Evolutionary conservation across 148 eudicot species (phyloP).

Genomic region (Silene latifolia): DNA sequence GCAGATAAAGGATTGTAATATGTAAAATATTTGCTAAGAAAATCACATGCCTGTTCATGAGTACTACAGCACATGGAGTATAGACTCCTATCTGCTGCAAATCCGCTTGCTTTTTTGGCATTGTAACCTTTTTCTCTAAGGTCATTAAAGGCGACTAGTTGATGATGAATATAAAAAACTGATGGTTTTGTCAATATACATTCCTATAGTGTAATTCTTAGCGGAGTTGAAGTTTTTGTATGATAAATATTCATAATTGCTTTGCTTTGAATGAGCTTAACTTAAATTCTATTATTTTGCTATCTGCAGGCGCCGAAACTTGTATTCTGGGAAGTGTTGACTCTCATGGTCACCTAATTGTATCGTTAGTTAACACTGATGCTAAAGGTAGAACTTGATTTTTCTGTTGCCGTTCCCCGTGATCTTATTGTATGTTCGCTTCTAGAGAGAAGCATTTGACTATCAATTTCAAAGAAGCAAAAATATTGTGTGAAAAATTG

Average conservation of each 20-base stretch:
- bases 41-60: too few relatives aligned
- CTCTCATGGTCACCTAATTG: constrained; percentile 65
- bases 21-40: too few relatives aligned
- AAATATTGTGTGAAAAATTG: too few relatives aligned
- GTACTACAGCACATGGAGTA: too few relatives aligned
- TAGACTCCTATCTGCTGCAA: too few relatives aligned
- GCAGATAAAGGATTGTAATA: too few relatives aligned
- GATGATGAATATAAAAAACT: not conserved
- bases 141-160: not conserved
- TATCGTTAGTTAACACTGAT: constrained; percentile 45
- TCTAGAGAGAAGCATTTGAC: not conserved
- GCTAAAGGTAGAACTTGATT: constrained; percentile 37
- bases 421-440: not conserved
- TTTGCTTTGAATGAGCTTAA: not conserved
- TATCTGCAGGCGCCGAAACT: constrained; percentile 43
- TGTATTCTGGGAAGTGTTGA: constrained; percentile 65
- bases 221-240: not conserved
- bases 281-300: not conserved
- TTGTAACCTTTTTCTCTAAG: not conserved
- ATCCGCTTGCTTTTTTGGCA: not conserved
- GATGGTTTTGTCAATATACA: not conserved
- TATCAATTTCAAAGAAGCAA: not conserved
- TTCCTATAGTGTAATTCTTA: not conserved
- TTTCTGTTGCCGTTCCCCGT: not conserved
- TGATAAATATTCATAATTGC: not conserved